Percentiles rank a stretch among this genome's conserved stretches.
Conservation (phyloP, 2,329 filamentous ascomycete species). For the Nothopassalora personata region DNA sequence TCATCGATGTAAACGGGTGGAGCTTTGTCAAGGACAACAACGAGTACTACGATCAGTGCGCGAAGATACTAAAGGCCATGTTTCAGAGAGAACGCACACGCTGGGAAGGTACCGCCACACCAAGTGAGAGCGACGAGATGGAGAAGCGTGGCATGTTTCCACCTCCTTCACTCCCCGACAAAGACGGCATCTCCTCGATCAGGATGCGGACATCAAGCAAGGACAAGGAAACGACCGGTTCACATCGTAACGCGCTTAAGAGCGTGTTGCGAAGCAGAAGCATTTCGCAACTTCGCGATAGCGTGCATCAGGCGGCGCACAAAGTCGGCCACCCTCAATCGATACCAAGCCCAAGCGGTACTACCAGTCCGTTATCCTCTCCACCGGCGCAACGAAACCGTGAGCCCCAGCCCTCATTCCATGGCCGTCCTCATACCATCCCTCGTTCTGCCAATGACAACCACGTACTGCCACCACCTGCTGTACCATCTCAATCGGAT, state of each 20-base stretch:
- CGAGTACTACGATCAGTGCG: conserved; percentile 91
- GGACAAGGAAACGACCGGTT: conserved; percentile 19
- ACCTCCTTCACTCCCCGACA: conserved; percentile 14
- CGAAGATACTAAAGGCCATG: conserved; percentile 78
- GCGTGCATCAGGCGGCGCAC: conserved; percentile 25
- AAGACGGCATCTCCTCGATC: conserved; percentile 5
- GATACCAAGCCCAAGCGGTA: conserved; percentile 24
- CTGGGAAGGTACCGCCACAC: conserved; percentile 40
- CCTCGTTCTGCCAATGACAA: conserved; percentile 19
- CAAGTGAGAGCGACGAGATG: conserved; percentile 24
- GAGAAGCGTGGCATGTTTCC: conserved; percentile 9
- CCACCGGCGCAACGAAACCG: conserved; percentile 34
- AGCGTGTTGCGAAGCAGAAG: conserved; percentile 61
- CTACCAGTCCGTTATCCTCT: conserved; percentile 39
- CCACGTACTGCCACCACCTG: conserved; percentile 30
- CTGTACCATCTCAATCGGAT: conserved; percentile 14
- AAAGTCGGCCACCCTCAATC: conserved; percentile 22
- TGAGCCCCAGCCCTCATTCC: conserved; percentile 28
- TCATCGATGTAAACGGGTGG: conserved; percentile 99
- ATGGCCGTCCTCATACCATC: conserved; percentile 12
- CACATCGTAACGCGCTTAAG: conserved; percentile 47
- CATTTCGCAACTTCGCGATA: conserved; percentile 53
- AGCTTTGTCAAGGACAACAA: conserved; percentile 99
- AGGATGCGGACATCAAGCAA: conserved; percentile 32
- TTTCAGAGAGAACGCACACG: conserved; percentile 75